Percentiles rank a stretch among this genome's conserved stretches.
Evolutionary conservation across 2,329 filamentous ascomycete genomes (phyloP).

Genomic region (Stemphylium lycopersici): DNA sequence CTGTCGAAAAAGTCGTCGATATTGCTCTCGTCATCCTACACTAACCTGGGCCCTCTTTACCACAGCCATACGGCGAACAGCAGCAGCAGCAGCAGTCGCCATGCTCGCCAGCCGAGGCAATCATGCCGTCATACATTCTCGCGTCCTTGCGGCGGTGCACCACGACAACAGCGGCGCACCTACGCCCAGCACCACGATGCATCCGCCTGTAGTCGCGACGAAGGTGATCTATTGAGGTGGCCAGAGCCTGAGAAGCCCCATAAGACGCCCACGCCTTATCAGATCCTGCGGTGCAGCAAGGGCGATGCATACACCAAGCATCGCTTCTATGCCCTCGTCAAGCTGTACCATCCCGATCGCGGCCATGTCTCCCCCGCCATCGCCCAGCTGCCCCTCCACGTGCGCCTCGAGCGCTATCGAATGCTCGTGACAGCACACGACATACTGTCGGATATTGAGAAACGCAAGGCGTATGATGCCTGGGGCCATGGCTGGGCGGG

Average conservation of each 20-base stretch:
- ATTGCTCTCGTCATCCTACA: constrained; percentile 27
- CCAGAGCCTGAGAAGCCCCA: constrained; percentile 46
- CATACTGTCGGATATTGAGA: constrained; percentile 80
- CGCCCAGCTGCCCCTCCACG: constrained; percentile 60
- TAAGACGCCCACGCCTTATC: constrained; percentile 77
- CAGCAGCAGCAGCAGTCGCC: constrained; percentile 23
- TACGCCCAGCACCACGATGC: constrained; percentile 38
- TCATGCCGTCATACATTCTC: constrained; percentile 50
- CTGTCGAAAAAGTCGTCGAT: constrained; percentile 40
- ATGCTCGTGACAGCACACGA: constrained; percentile 87
- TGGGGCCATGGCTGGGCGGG: constrained; percentile 80
- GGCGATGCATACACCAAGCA: constrained; percentile 78
- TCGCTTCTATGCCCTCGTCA: constrained; percentile 88
- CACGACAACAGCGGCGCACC: constrained; percentile 15
- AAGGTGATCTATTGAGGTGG: constrained; percentile 38
- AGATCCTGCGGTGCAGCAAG: constrained; percentile 73
- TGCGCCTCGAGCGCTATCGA: constrained; percentile 85
- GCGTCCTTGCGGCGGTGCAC: constrained; percentile 26
- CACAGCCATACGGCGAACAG: constrained; percentile 27
- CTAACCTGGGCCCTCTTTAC: constrained; percentile 26
- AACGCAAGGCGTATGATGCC: constrained; percentile 80
- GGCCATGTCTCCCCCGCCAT: constrained; percentile 43
- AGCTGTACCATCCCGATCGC: constrained; percentile 92
- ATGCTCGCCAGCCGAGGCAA: constrained; percentile 11
- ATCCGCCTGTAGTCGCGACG: constrained; percentile 11